Evolutionary conservation across 1,139 yeast species (phyloP).

Genomic region (Hansenula lynferdii): DNA sequence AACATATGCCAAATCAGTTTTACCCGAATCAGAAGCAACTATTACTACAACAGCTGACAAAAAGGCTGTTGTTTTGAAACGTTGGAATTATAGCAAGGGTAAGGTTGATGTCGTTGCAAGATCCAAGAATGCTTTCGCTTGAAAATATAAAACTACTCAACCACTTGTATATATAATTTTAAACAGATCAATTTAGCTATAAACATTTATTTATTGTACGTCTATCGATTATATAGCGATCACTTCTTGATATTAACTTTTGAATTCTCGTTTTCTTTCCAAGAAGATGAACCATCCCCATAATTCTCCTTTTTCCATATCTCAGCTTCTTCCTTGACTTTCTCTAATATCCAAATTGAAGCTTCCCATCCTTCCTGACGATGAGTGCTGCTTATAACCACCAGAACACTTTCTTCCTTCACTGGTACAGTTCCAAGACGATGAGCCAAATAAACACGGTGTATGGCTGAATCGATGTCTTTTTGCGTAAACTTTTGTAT

Average conservation of each 20-base stretch:
- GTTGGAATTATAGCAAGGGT: conserved; percentile 45
- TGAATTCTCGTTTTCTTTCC: conserved; percentile 35
- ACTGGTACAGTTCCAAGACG: conserved; percentile 44
- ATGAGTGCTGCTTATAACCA: conserved; percentile 40
- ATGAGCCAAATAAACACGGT: conserved; percentile 36
- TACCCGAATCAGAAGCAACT: conserved; percentile 28
- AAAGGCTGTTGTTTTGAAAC: conserved; percentile 31
- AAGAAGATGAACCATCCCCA: conserved; percentile 30
- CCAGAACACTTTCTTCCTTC: conserved; percentile 37
- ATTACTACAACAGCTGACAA: conserved; percentile 31
- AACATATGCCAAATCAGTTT: conserved; percentile 36
- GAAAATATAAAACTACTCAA: conserved; percentile 6
- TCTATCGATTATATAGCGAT: too few relatives aligned
- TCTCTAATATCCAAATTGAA: conserved; percentile 38
- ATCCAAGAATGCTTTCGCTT: conserved; percentile 27
- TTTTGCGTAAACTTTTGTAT: conserved; percentile 18
- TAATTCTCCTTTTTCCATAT: conserved; percentile 45
- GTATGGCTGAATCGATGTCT: conserved; percentile 17
- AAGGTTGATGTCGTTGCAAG: conserved; percentile 37
- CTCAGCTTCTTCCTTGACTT: conserved; percentile 37
- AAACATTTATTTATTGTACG: too few relatives aligned
- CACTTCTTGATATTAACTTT: conserved; percentile 8
- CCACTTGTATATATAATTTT: background rate
- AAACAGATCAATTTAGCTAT: too few relatives aligned
- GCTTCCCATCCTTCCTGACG: conserved; percentile 44